These are phyloP conservation scores for Phytophthora pinifolia DNA, from an alignment of 352 stramenopile species.

Conservation along the genomic window DNA sequence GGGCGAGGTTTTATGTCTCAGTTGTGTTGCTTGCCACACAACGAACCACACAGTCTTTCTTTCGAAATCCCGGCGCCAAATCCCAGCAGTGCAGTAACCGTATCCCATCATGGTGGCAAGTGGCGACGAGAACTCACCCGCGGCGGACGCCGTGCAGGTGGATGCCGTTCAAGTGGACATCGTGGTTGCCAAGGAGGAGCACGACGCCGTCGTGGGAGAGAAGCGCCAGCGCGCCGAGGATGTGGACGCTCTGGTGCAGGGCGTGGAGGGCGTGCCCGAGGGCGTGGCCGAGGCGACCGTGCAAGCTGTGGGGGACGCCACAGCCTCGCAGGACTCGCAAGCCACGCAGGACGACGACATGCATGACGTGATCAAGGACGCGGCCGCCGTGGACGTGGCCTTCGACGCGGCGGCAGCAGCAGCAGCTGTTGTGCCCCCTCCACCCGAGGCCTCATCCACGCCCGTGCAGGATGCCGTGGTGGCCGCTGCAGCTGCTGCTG, in stretches of 20 bases:
- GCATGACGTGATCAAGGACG: slow-evolving; percentile 64
- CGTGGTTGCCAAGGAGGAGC: slow-evolving; percentile 24
- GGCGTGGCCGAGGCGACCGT: not conserved
- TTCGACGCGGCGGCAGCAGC: slow-evolving; percentile 35
- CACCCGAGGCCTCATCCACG: slow-evolving; percentile 17
- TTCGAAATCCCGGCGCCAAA: slow-evolving; percentile 26
- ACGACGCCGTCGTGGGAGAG: slow-evolving; percentile 26
- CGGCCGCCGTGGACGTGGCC: slow-evolving; percentile 31
- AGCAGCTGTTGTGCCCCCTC: slow-evolving; percentile 20
- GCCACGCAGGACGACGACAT: slow-evolving; percentile 60
- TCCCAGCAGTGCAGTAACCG: not conserved
- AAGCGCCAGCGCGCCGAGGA: slow-evolving; percentile 37
- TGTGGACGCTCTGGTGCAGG: slow-evolving; percentile 23
- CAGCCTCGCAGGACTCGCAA: slow-evolving; percentile 37
- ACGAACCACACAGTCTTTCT: slow-evolving; percentile 30
- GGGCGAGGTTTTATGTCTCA: slow-evolving; percentile 37
- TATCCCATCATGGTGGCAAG: slow-evolving; percentile 28
- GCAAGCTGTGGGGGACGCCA: slow-evolving; percentile 2
- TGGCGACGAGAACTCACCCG: slow-evolving; percentile 23
- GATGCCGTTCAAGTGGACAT: slow-evolving; percentile 13
- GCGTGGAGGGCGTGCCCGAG: slow-evolving; percentile 26
- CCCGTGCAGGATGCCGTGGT: slow-evolving; percentile 29
- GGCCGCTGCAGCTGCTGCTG: slow-evolving; percentile 17
- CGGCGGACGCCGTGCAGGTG: slow-evolving; percentile 5
- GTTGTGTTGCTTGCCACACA: slow-evolving; percentile 29